Conservation (phyloP, 768 basidiomycete species). For the Rhizopogon salebrosus region DNA sequence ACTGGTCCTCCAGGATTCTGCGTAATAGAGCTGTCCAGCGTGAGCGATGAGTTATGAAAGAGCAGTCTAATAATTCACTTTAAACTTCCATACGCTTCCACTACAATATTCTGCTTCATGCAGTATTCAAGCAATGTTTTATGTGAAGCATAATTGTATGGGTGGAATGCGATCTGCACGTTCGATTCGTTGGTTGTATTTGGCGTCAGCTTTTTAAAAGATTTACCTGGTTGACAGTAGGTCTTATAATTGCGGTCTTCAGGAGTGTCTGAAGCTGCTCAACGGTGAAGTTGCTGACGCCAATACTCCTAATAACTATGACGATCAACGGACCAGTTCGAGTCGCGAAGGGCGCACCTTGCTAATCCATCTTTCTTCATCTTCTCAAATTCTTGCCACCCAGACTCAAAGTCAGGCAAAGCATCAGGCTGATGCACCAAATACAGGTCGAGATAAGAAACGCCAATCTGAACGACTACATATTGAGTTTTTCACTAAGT, state of each 20-base stretch:
- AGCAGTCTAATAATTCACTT: conserved; percentile 38
- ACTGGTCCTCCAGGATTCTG: conserved; percentile 59
- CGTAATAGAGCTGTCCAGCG: conserved; percentile 47
- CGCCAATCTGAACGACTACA: conserved; percentile 42
- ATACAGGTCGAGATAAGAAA: conserved; percentile 64
- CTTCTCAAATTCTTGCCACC: conserved; percentile 56
- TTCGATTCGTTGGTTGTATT: background rate
- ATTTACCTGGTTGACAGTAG: conserved; percentile 65
- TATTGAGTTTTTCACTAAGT: background rate
- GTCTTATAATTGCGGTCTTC: conserved; percentile 47
- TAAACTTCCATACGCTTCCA: conserved; percentile 62
- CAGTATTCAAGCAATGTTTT: conserved; percentile 51
- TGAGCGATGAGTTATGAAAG: conserved; percentile 13
- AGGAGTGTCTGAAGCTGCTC: conserved; percentile 46
- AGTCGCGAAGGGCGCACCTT: conserved; percentile 9
- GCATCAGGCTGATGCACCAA: conserved; percentile 51
- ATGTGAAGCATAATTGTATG: conserved; percentile 62
- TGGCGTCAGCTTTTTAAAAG: background rate
- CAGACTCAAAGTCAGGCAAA: conserved; percentile 28
- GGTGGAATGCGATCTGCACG: conserved; percentile 59
- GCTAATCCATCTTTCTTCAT: conserved; percentile 40
- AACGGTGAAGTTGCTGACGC: conserved; percentile 65
- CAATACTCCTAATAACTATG: conserved; percentile 49
- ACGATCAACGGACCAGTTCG: conserved; percentile 6
- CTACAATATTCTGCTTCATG: conserved; percentile 52